Evolutionary conservation across 2,329 filamentous ascomycete genomes (phyloP).

Genomic region (Periconia macrospinosa): DNA sequence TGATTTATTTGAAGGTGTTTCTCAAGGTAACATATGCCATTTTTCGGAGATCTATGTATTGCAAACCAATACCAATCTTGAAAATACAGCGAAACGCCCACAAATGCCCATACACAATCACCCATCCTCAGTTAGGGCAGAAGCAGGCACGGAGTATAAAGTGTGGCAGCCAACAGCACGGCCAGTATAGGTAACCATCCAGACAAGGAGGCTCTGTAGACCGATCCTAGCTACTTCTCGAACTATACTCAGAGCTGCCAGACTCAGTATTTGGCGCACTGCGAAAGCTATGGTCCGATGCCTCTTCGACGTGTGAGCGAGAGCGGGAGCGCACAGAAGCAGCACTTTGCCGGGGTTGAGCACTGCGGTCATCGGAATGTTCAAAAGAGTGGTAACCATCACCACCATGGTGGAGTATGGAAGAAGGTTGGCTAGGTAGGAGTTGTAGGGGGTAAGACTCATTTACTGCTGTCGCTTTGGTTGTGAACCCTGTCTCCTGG

Average conservation of each 20-base stretch:
- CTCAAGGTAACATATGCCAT: background rate
- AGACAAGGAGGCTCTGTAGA: slow-evolving; percentile 24
- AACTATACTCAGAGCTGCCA: slow-evolving; percentile 25
- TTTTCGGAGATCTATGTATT: background rate
- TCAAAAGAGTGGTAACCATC: slow-evolving; percentile 29
- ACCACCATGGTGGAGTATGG: slow-evolving; percentile 21
- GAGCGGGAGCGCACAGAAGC: slow-evolving; percentile 10
- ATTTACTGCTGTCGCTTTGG: background rate
- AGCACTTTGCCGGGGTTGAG: slow-evolving; percentile 19
- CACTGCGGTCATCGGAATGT: slow-evolving; percentile 23
- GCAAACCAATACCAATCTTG: background rate
- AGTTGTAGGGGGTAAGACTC: slow-evolving; percentile 11
- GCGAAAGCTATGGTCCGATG: slow-evolving; percentile 26
- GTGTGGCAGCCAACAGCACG: slow-evolving; percentile 37
- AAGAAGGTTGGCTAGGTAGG: slow-evolving; percentile 18
- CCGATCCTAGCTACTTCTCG: slow-evolving; percentile 22
- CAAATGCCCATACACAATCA: background rate
- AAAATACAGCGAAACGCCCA: background rate
- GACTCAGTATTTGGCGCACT: slow-evolving; percentile 31
- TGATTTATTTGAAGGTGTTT: background rate
- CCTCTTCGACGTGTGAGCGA: slow-evolving; percentile 18
- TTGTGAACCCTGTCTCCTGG: background rate
- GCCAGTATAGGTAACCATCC: slow-evolving; percentile 32
- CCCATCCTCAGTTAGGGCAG: slow-evolving; percentile 27
- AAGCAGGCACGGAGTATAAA: slow-evolving; percentile 38